Base-by-base conservation (phyloP, 192 early-diverging fungal species). In the Dissophora ornata region DNA sequence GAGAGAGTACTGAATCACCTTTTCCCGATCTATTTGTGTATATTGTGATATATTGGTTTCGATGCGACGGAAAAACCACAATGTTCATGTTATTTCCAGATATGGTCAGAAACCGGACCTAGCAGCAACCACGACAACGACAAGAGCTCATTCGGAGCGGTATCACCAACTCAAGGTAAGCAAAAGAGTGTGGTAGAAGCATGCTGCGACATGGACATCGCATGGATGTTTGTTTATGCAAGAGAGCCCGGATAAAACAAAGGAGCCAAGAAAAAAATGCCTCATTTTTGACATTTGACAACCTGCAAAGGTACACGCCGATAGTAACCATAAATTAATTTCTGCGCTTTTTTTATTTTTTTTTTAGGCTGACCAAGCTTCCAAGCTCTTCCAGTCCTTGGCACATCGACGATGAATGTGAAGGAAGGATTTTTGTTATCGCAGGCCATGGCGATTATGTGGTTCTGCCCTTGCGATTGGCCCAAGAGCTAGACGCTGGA, bases 341-440 rank as follows among this genome's bases (percentile, higher is more conserved):
- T 57, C 30, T 57, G 26, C 30, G 33, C 36, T 9, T 22, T 56
- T 56, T 12, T 21, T 1, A 52, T 21, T 30, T 41, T 15, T 54
- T 47, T 15, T 18, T 41, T 36, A 75, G 71, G 71, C 71, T 4
- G 63, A 75, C 51, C 71, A 75, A 55, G 71, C 71, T 42, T 57
- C 62, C 24, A 75, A 75, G 51, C 45, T 75, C 0, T 75, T 75
- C 34, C 63, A 75, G 6, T 67, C 71, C 63, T 75, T 75, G 71
- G 71, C 71, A 49, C 64, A 75, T 32, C 71, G 71, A 42, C 62
- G 71, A 67, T 75, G 51, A 75, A 45, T 16, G n/a, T n/a, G 44
- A 5, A 38, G 36, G n/a, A n/a, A n/a, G n/a, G n/a, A n/a, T n/a
- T n/a, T n/a, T n/a, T n/a, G n/a, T n/a, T n/a, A n/a, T n/a, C n/a